phyloP scores from a whole-genome alignment of 2,329 filamentous ascomycete genomes.

The Fusarium sp. region DNA sequence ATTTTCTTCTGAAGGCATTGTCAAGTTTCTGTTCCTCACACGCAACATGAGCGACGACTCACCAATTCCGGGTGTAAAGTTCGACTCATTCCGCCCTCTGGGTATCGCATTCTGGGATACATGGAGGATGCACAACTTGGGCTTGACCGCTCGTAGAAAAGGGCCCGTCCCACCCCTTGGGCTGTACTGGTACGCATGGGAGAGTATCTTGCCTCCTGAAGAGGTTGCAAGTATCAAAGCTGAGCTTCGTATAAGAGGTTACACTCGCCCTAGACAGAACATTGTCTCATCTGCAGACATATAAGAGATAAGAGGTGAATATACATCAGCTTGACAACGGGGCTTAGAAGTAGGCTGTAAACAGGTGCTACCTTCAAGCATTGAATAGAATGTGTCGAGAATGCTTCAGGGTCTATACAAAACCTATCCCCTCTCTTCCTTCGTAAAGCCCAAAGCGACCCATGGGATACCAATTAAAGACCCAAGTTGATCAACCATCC shows the following conservation, averaged over 20 bases:
- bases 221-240: constrained; percentile 7
- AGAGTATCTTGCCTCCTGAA: constrained; percentile 15
- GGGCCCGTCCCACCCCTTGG: background rate
- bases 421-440: background rate
- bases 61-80: constrained; percentile 24
- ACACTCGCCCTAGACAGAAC: too few species aligned
- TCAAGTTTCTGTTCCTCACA: background rate
- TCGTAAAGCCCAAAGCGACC: background rate
- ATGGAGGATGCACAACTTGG: constrained; percentile 29
- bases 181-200: constrained; percentile 18
- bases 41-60: background rate
- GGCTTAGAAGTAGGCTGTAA: too few species aligned
- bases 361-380: too few species aligned
- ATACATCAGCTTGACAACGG: too few species aligned
- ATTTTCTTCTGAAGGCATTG: background rate
- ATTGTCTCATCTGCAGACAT: too few species aligned
- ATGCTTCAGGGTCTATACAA: too few species aligned
- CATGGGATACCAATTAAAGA: background rate
- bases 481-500: background rate
- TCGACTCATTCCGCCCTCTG: constrained; percentile 31
- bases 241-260: constrained; percentile 9
- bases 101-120: constrained; percentile 38
- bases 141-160: constrained; percentile 7
- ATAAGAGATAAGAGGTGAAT: too few species aligned
- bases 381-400: too few species aligned